Percentiles rank a stretch among this genome's conserved stretches.
Conservation (phyloP, 2,329 filamentous ascomycete species). For the Hypoxylon sp. region DNA sequence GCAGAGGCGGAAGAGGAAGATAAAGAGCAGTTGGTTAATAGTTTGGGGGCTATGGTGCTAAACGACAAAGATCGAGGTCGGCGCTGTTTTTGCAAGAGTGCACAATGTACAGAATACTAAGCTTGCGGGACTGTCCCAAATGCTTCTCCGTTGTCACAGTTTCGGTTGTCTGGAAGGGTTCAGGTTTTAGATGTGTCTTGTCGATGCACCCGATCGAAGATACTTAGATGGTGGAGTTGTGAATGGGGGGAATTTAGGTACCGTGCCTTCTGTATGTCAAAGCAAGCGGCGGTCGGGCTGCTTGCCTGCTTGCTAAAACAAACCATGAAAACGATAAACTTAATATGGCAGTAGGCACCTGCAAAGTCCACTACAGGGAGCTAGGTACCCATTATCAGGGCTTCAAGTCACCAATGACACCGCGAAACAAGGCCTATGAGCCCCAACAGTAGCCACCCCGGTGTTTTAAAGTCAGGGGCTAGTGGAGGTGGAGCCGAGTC, state of each 20-base stretch:
- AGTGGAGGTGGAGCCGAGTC: conserved; percentile 3
- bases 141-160: conserved; percentile 17
- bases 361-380: conserved; percentile 3
- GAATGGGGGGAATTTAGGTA: conserved; percentile 34
- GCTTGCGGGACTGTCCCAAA: conserved; percentile 11
- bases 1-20: conserved; percentile 15
- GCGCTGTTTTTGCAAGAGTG: too few species aligned
- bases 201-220: conserved; percentile 33
- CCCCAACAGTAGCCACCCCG: conserved; percentile 4
- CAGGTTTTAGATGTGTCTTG: conserved; percentile 29
- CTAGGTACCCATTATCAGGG: conserved; percentile 11
- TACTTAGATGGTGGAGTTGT: conserved; percentile 30
- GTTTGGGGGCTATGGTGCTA: too few species aligned
- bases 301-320: conserved; percentile 4
- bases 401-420: conserved; percentile 4
- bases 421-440: conserved; percentile 2
- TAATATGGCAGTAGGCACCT: conserved; percentile 12
- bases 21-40: conserved; percentile 4
- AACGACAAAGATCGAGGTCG: conserved; percentile 35
- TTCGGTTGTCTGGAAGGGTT: conserved; percentile 22
- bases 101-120: too few species aligned
- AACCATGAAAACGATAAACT: conserved; percentile 7
- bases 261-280: conserved; percentile 21
- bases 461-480: neutral
- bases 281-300: conserved; percentile 31